Base-by-base conservation (phyloP, 306 rosid genomes). In the Elaeagnus macrophylla region DNA sequence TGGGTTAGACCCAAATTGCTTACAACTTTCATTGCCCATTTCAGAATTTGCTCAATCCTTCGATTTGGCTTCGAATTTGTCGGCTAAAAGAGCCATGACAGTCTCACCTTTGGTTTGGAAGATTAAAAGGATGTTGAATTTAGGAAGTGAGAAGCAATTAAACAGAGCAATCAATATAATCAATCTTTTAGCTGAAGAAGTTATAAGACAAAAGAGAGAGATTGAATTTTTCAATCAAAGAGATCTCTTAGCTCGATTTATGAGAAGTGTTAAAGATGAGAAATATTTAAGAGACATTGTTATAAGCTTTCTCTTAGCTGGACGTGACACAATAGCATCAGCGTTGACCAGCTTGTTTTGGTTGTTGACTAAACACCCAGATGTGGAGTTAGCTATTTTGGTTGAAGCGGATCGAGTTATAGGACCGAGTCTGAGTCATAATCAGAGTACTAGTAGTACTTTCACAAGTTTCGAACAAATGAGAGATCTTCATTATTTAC, bases 311-410 rank as follows among this genome's bases (percentile, higher is more conserved):
- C 56, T 89, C 8, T 64, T 89, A 25, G 97, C 95, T 8, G 97
- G 97, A 1, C 82, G 97, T 1, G 97, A 89, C 69, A 89, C 95
- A 0, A 78, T 89, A 38, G 88, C 95, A 1, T 85, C 95, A 0
- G 84, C 89, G 0, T 65, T 89, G 58, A 89, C 95, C 1, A 85
- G 93, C 64, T 82, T 89, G 64, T 89, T 89, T 37, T 89, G 88
- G 89, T 71, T 89, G 0, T 5, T 85, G 48, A 76, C 75, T 0
- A 69, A 72, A 4, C 80, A 85, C 56, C 84, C 78, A 5, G 50
- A 54, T 36, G 83, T 56, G 4, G 81, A 55, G 17, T 37, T 67
- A n/a, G 44, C 46, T 9, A 77, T 85, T 57, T 67, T 47, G n/a
- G 20, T 36, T 0, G 97, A 89, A 51, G 86, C 93, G 0, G 81